Conservation (phyloP, 306 rosid species). For the Pterocarpus macrocarpus region DNA sequence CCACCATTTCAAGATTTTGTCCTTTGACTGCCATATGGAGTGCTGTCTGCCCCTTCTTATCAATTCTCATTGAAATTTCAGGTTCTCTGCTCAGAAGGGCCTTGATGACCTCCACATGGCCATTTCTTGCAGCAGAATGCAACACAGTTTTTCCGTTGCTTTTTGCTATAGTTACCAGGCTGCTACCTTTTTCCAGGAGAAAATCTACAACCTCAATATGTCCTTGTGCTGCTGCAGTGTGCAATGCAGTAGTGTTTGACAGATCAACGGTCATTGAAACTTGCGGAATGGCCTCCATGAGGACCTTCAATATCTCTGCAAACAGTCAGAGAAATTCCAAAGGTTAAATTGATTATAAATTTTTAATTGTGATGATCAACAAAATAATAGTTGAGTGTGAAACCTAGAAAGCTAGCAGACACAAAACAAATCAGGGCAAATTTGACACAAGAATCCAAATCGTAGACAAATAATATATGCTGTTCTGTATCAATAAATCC, state of each 20-base stretch:
- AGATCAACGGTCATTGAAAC: conserved; percentile 79
- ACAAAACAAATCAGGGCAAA: conserved; percentile 18
- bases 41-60: conserved; percentile 84
- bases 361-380: conserved; percentile 10
- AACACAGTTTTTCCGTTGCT: conserved; percentile 81
- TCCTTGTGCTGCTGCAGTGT: conserved; percentile 85
- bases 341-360: conserved; percentile 15
- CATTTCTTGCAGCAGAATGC: conserved; percentile 86
- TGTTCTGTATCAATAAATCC: conserved; percentile 27
- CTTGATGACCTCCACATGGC: conserved; percentile 67
- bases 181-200: conserved; percentile 62
- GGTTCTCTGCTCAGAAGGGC: conserved; percentile 70
- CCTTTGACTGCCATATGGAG: conserved; percentile 92
- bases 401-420: conserved; percentile 28
- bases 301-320: conserved; percentile 75
- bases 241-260: conserved; percentile 82
- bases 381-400: background rate
- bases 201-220: conserved; percentile 65
- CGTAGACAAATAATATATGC: conserved; percentile 2
- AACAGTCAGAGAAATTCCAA: conserved; percentile 41
- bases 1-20: conserved; percentile 67
- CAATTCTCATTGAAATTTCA: conserved; percentile 62
- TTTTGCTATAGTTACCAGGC: conserved; percentile 63
- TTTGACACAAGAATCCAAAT: conserved; percentile 6
- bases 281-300: conserved; percentile 71